phyloP scores from a whole-genome alignment of 208 protist genomes.

The Trypanosoma conorhini region DNA sequence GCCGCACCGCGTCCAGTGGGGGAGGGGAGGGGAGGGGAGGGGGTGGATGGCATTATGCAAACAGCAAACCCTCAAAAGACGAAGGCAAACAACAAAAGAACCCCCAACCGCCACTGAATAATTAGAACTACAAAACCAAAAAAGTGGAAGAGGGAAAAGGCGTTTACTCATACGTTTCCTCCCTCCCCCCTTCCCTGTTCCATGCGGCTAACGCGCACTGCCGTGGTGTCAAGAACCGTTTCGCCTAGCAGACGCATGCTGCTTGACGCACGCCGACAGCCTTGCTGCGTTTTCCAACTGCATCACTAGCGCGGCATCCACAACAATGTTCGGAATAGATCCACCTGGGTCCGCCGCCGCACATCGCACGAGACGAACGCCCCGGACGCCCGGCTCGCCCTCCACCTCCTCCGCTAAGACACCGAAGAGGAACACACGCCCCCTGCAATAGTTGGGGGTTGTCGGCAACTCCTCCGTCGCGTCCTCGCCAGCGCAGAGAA shows the following conservation, averaged over 20 bases:
- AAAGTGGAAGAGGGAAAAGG: background rate
- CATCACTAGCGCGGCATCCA: constrained; percentile 13
- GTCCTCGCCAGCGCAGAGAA: constrained; percentile 38
- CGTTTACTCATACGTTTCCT: background rate
- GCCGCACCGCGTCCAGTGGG: too few species aligned
- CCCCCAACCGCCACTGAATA: background rate
- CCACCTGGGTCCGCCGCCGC: constrained; percentile 32
- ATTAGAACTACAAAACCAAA: constrained; percentile 19
- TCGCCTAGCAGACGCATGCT: background rate
- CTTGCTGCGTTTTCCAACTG: constrained; percentile 30
- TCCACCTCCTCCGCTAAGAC: constrained; percentile 31
- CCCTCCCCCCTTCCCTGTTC: background rate
- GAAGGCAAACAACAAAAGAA: background rate
- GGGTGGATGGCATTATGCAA: too few species aligned
- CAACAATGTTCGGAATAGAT: constrained; percentile 25
- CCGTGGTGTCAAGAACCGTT: background rate
- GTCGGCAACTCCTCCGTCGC: constrained; percentile 35
- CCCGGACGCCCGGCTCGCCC: constrained; percentile 19
- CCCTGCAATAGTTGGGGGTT: constrained; percentile 27
- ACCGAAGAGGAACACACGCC: constrained; percentile 32
- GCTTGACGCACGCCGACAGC: constrained; percentile 16
- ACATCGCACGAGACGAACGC: constrained; percentile 30
- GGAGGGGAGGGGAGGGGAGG: too few species aligned
- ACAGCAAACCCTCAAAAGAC: background rate
- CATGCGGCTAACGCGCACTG: background rate